Conservation (phyloP, 257 asterid species). For the Leonotis leonurus region DNA sequence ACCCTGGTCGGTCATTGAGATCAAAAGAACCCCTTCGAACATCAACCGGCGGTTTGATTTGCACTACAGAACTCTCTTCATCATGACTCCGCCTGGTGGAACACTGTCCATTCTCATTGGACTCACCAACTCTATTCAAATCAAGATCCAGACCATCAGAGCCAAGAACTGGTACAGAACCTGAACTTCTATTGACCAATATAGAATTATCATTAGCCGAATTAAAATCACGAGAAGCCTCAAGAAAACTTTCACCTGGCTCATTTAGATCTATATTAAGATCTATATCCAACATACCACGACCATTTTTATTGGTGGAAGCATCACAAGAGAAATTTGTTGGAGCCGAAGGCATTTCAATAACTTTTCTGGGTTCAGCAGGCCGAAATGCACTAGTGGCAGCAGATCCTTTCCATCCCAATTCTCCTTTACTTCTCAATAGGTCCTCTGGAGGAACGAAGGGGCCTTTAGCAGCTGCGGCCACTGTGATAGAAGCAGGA, state of each 20-base stretch:
- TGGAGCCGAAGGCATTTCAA: constrained; percentile 35
- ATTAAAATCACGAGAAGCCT: constrained; percentile 35
- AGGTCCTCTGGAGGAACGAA: constrained; percentile 89
- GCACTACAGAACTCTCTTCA: constrained; percentile 23
- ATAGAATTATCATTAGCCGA: constrained; percentile 2
- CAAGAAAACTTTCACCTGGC: constrained; percentile 41
- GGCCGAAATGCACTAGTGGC: constrained; percentile 98
- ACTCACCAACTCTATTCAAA: constrained; percentile 47
- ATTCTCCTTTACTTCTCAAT: constrained; percentile 63
- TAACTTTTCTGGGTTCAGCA: constrained; percentile 79
- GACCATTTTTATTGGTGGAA: constrained; percentile 39
- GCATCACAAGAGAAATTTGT: constrained; percentile 24
- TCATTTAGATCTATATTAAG: constrained; percentile 62
- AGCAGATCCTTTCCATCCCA: constrained; percentile 97
- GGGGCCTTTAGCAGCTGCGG: constrained; percentile 83
- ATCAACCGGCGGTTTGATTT: constrained; percentile 26
- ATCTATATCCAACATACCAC: constrained; percentile 50
- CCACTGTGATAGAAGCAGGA: constrained; percentile 68
- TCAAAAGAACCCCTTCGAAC: constrained; percentile 42
- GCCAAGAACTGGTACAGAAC: constrained; percentile 19
- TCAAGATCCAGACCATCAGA: constrained; percentile 50
- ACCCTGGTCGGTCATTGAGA: constrained; percentile 45
- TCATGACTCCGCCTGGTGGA: constrained; percentile 25
- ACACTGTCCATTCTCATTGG: constrained; percentile 33
- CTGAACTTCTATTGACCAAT: constrained; percentile 3